phyloP scores from a whole-genome alignment of 2,329 filamentous ascomycete species.

The Scedosporium minutisporum region DNA sequence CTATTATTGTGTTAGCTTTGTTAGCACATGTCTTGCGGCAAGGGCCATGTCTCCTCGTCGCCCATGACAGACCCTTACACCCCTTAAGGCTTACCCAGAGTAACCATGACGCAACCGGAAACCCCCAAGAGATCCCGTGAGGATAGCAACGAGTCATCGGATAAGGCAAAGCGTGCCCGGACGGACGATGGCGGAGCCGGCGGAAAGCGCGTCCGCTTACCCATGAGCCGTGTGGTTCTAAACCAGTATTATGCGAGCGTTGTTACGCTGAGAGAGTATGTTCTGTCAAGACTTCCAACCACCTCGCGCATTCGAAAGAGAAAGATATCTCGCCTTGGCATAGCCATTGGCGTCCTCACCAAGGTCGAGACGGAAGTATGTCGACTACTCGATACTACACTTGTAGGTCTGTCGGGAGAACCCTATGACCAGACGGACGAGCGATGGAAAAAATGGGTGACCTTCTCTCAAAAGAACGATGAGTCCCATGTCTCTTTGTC shows the following conservation, averaged over 20 bases:
- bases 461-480: constrained; percentile 54
- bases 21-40: too few species aligned
- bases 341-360: constrained; percentile 21
- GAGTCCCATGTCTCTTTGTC: constrained; percentile 47
- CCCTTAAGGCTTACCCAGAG: background rate
- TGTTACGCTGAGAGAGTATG: constrained; percentile 59
- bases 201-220: too few species aligned
- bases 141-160: background rate
- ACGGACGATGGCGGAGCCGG: too few species aligned
- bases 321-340: constrained; percentile 41
- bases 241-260: constrained; percentile 58
- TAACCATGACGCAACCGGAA: background rate
- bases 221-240: constrained; percentile 52
- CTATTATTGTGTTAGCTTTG: too few species aligned
- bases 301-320: constrained; percentile 53
- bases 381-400: constrained; percentile 10
- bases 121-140: background rate
- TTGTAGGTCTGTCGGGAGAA: constrained; percentile 6
- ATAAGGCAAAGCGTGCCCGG: too few species aligned
- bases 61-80: too few species aligned
- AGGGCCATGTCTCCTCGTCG: too few species aligned
- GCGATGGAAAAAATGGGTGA: constrained; percentile 45
- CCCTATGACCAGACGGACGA: constrained; percentile 17
- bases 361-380: constrained; percentile 9
- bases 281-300: constrained; percentile 55